phyloP scores from a whole-genome alignment of 306 rosid species.

The barrel medic (Medicago truncatula) region DNA sequence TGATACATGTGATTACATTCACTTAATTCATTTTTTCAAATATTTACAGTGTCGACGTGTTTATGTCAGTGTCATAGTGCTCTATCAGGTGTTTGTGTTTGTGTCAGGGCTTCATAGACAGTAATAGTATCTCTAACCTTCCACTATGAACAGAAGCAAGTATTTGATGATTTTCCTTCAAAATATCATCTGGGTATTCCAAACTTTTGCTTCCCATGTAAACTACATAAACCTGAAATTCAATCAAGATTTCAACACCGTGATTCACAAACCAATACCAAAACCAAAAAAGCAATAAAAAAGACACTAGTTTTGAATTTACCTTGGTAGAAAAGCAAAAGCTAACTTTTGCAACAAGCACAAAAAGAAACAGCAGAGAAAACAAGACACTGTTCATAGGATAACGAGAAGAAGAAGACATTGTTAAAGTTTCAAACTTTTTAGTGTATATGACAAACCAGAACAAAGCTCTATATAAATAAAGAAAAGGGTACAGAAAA shows the following conservation, averaged over 20 bases:
- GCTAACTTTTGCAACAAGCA: constrained; percentile 51
- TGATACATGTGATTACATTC: no score
- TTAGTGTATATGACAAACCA: background rate
- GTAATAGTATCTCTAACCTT: constrained; percentile 41
- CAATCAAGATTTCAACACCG: constrained; percentile 31
- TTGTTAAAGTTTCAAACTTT: constrained; percentile 38
- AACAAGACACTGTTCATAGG: constrained; percentile 38
- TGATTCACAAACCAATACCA: background rate
- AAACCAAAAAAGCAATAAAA: background rate
- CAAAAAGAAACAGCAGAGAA: constrained; percentile 48
- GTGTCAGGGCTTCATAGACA: no score
- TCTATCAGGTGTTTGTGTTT: no score
- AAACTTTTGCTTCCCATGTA: constrained; percentile 87
- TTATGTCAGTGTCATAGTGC: no score
- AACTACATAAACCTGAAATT: constrained; percentile 73
- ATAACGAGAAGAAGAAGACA: constrained; percentile 51
- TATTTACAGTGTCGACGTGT: no score
- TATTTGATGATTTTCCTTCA: constrained; percentile 65
- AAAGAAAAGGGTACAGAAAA: background rate
- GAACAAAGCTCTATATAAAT: constrained; percentile 29
- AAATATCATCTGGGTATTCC: constrained; percentile 60
- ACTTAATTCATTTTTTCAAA: no score
- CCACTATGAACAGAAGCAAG: constrained; percentile 75
- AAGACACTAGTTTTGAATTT: background rate
- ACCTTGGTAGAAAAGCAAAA: constrained; percentile 68